Evolutionary conservation across 495 filamentous ascomycete genomes (phyloP).

Genomic region (Neurospora sp.): DNA sequence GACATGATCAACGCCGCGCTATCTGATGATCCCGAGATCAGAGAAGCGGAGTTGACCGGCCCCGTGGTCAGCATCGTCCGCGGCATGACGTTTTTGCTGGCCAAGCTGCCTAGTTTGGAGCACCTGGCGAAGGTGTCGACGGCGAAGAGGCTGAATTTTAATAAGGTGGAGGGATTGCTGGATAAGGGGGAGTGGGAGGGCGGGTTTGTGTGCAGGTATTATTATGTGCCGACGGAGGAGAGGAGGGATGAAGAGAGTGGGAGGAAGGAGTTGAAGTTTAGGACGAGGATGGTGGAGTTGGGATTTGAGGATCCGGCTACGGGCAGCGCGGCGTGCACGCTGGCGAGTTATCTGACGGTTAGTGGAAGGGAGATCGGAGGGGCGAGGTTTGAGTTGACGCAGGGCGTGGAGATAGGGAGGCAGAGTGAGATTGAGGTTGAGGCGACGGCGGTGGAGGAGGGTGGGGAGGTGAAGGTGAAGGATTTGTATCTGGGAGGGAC

Average conservation of each 20-base stretch:
- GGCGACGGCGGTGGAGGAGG: conserved; percentile 27
- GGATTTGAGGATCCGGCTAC: conserved; percentile 60
- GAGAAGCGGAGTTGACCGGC: conserved; percentile 24
- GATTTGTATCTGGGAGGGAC: conserved; percentile 44
- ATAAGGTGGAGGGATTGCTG: conserved; percentile 19
- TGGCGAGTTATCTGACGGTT: conserved; percentile 49
- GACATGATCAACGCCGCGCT: conserved; percentile 6
- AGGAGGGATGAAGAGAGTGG: conserved; percentile 7
- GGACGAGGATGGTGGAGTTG: conserved; percentile 45
- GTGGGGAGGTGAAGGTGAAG: conserved; percentile 27
- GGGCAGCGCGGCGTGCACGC: conserved; percentile 49
- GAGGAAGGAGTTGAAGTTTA: conserved; percentile 11
- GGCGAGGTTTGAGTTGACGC: conserved; percentile 44
- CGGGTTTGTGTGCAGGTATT: conserved; percentile 46
- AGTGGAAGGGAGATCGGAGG: conserved; percentile 20
- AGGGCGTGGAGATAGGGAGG: conserved; percentile 74
- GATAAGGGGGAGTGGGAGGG: conserved; percentile 48
- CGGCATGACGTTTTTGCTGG: conserved; percentile 56
- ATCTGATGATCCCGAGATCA: conserved; percentile 17
- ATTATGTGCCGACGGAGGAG: conserved; percentile 35
- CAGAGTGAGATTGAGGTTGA: conserved; percentile 45
- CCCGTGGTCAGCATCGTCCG: conserved; percentile 55
- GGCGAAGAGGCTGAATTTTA: conserved; percentile 20
- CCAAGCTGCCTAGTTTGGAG: conserved; percentile 38
- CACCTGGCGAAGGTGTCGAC: conserved; percentile 27